Evolutionary conservation across 305 asterid genomes (phyloP).

Genomic region (Salvia sclarea): DNA sequence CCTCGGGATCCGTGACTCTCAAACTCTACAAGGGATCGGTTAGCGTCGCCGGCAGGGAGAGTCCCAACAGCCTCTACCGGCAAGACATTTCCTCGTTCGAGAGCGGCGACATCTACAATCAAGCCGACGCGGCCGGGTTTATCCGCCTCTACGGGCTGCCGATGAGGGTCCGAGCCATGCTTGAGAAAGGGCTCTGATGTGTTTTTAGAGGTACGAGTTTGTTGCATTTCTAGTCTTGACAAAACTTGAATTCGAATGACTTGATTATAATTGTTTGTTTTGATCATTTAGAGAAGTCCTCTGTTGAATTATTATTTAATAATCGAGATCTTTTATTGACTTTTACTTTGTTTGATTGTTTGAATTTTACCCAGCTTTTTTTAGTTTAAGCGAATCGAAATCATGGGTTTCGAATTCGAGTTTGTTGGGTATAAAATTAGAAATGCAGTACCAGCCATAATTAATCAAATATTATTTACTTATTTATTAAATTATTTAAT

Average conservation of each 20-base stretch:
- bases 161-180: constrained; percentile 94
- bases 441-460: too few species aligned
- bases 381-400: too few species aligned
- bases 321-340: not conserved
- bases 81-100: constrained; percentile 93
- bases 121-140: constrained; percentile 96
- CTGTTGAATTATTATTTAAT: not conserved
- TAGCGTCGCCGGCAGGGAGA: constrained; percentile 62
- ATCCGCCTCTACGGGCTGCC: constrained; percentile 87
- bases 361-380: not conserved
- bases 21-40: constrained; percentile 86
- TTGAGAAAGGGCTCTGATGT: constrained; percentile 56
- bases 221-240: not conserved
- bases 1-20: constrained; percentile 73
- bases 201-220: not conserved
- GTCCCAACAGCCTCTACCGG: constrained; percentile 76
- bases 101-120: constrained; percentile 85
- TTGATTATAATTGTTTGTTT: not conserved
- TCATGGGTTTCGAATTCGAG: too few species aligned
- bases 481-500: too few species aligned
- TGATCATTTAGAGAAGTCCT: not conserved
- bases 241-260: not conserved
- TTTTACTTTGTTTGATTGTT: not conserved
- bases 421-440: too few species aligned
- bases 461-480: too few species aligned